A percentile compares a stretch with the other conserved stretches of the same genome.
Conservation (phyloP, 148 eudicot species). For the Simmondsia chinensis region DNA sequence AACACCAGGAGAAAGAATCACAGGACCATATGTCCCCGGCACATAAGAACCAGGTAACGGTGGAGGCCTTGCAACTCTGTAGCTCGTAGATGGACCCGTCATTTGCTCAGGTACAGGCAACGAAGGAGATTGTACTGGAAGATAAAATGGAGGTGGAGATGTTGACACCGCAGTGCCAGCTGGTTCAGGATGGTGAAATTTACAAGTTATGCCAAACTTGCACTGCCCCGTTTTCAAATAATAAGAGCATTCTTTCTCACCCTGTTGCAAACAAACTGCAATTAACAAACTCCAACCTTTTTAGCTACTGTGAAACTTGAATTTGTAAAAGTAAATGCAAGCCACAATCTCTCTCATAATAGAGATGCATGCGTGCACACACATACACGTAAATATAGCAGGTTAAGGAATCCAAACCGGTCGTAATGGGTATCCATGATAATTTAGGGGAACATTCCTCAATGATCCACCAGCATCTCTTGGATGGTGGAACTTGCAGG, state of each 20-base stretch:
- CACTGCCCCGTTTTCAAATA: slow-evolving; percentile 99
- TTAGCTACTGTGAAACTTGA: no score
- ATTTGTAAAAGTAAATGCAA: no score
- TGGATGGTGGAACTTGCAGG: slow-evolving; percentile 93
- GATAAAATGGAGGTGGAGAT: slow-evolving; percentile 86
- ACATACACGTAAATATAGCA: background rate
- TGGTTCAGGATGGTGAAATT: slow-evolving; percentile 93
- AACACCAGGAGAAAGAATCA: slow-evolving; percentile 73
- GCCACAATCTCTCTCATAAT: no score
- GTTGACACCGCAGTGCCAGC: slow-evolving; percentile 47
- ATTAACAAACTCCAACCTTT: background rate
- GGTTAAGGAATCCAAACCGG: slow-evolving; percentile 37
- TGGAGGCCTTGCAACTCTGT: slow-evolving; percentile 67
- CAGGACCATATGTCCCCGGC: slow-evolving; percentile 69
- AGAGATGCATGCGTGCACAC: no score
- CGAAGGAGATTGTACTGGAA: slow-evolving; percentile 78
- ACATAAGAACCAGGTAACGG: slow-evolving; percentile 66
- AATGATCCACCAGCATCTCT: slow-evolving; percentile 70
- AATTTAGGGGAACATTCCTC: slow-evolving; percentile 55
- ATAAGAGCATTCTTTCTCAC: slow-evolving; percentile 93
- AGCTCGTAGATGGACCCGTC: slow-evolving; percentile 33
- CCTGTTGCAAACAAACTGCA: slow-evolving; percentile 32
- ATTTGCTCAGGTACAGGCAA: slow-evolving; percentile 51
- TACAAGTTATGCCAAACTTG: slow-evolving; percentile 88
- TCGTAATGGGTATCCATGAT: slow-evolving; percentile 75